Evolutionary conservation across 2,329 filamentous ascomycete genomes (phyloP).

Genomic region (Penicillium expansum): DNA sequence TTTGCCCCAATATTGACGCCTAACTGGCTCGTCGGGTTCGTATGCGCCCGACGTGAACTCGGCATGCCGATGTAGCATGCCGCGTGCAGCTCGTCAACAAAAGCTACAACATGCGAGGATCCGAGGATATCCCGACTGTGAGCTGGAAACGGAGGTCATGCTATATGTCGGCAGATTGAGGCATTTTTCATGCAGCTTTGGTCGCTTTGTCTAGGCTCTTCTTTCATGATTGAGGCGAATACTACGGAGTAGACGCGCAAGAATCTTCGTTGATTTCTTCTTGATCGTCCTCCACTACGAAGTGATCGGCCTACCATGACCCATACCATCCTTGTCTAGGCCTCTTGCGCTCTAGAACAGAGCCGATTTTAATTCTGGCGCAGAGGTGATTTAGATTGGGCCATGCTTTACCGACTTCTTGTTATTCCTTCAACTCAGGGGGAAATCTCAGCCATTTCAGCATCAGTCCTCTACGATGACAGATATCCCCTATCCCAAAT

Average conservation of each 20-base stretch:
- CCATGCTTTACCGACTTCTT: not conserved
- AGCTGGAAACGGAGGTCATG: not conserved
- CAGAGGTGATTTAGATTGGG: not conserved
- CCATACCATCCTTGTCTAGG: not conserved
- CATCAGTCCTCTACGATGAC: not conserved
- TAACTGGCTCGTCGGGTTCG: constrained; percentile 2
- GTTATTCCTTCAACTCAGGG: not conserved
- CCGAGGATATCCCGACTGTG: not conserved
- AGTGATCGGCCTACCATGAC: constrained; percentile 3
- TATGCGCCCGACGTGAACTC: constrained; percentile 8
- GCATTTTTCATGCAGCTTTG: not conserved
- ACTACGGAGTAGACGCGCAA: not conserved
- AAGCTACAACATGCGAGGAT: not conserved
- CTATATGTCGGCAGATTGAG: not conserved
- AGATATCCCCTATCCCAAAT: not conserved
- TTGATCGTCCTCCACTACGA: not conserved
- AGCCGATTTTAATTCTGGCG: not conserved
- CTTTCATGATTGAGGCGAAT: not conserved
- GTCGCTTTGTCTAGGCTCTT: not conserved
- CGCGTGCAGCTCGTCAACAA: not conserved
- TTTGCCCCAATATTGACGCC: constrained; percentile 3
- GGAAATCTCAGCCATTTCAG: not conserved
- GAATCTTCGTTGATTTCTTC: not conserved
- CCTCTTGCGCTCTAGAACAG: constrained; percentile 4
- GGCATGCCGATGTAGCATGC: constrained; percentile 6